A percentile compares a stretch with the other conserved stretches of the same genome.
Evolutionary conservation across 192 early-diverging fungal genomes (phyloP).

Genomic region (Backusella liffmaniae): DNA sequence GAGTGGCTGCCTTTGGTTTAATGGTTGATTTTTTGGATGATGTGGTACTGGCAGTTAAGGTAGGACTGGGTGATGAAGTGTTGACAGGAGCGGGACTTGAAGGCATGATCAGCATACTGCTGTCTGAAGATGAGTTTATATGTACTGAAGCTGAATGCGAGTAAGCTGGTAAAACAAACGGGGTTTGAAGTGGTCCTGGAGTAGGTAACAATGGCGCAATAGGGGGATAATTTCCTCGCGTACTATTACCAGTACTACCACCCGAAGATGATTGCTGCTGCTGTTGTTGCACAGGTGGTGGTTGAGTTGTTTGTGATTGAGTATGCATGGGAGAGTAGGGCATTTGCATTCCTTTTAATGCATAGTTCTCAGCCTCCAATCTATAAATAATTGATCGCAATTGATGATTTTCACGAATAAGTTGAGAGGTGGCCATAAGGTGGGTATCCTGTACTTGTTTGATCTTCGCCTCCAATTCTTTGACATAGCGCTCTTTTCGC

Average conservation of each 20-base stretch:
- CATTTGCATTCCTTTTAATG: conserved; percentile 43
- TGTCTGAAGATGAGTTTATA: neutral
- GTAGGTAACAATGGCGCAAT: conserved; percentile 8
- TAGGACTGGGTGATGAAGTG: neutral
- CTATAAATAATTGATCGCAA: conserved; percentile 50
- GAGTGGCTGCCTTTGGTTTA: neutral
- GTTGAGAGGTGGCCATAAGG: conserved; percentile 40
- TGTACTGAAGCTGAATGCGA: neutral
- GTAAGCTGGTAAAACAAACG: conserved; percentile 4
- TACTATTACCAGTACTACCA: neutral
- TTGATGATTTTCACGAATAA: conserved; percentile 52
- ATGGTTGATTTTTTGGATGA: neutral
- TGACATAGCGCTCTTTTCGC: conserved; percentile 82
- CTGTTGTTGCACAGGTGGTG: neutral
- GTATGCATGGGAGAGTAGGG: neutral
- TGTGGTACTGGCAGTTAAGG: neutral
- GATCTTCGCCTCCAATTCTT: conserved; percentile 75
- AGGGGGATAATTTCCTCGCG: conserved; percentile 5
- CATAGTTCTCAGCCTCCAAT: conserved; percentile 54
- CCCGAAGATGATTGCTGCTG: neutral
- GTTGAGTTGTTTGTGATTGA: neutral
- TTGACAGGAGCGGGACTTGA: neutral
- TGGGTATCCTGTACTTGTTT: conserved; percentile 62
- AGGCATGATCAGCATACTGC: neutral
- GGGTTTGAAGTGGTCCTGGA: neutral